phyloP scores from a whole-genome alignment of 352 stramenopile genomes.

The Globisporangium megalacanthum region DNA sequence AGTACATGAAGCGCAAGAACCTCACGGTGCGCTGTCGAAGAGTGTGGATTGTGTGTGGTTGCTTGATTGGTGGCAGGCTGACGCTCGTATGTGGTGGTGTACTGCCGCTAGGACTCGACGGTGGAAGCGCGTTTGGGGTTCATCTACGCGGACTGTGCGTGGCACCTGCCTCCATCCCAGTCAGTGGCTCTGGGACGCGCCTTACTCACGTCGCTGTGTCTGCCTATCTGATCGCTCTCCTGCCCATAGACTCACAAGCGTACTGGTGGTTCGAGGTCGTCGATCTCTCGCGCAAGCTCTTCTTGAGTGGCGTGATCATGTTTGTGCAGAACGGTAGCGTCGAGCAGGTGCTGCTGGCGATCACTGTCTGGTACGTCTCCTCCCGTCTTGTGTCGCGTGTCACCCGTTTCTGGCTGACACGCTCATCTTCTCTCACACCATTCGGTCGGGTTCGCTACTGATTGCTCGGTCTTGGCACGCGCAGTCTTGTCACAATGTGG shows the following conservation, averaged over 20 bases:
- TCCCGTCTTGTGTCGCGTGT: background rate
- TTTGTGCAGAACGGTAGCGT: constrained; percentile 71
- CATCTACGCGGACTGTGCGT: constrained; percentile 74
- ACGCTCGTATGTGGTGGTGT: background rate
- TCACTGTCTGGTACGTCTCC: constrained; percentile 46
- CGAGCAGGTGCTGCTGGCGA: constrained; percentile 58
- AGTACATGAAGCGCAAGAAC: constrained; percentile 77
- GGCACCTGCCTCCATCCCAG: background rate
- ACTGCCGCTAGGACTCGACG: constrained; percentile 42
- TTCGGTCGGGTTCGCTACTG: background rate
- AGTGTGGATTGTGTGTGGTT: background rate
- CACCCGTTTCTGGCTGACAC: too few species aligned
- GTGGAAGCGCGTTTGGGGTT: constrained; percentile 64
- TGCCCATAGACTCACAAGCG: constrained; percentile 36
- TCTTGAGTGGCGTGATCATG: constrained; percentile 64
- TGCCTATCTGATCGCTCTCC: background rate
- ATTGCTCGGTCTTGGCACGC: background rate
- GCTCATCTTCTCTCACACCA: background rate
- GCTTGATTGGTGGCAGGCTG: background rate
- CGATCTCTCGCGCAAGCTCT: constrained; percentile 72
- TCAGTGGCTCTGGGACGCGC: background rate
- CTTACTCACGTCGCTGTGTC: too few species aligned
- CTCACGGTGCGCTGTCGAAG: constrained; percentile 27
- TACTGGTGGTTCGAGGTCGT: constrained; percentile 85
- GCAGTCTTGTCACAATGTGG: constrained; percentile 63